Base-by-base conservation (phyloP, 805 yeast species). In the Ogataea paradorogensis region DNA sequence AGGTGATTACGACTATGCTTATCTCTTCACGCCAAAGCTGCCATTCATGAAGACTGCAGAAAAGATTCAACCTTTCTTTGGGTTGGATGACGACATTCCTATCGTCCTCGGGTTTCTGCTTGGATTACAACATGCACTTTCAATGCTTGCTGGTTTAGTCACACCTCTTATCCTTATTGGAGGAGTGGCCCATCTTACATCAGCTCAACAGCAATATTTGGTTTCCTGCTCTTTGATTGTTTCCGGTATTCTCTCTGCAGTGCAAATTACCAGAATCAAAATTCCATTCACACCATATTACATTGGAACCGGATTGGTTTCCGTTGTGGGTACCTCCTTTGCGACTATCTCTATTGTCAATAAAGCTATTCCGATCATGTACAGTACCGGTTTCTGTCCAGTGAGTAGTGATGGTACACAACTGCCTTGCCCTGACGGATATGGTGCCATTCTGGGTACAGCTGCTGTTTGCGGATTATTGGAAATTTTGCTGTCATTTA, bases 141-240 rank as follows among this genome's bases (percentile, higher is more conserved):
- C 96, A 18, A 89, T 90, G 96, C 66, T 89, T 65, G 96, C 96
- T 11, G 96, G 96, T 55, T 76, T 89, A 35, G 83, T 84, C 26
- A 69, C 93, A 7, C 95, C 96, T 7, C 91, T 95, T 3, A 65
- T 89, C 39, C 68, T 89, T 48, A 84, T 87, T 34, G 69, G 89
- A 0, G 52, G 70, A 9, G 61, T 74, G 20, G 91, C 91, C 7
- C 72, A 84, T 58, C 68, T 89, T 33, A 65, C 62, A 24, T 51
- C 67, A 9, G 69, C 62, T 1, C 42, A 67, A 11, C 68, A 74
- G 30, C 83, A 86, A 46, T 84, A 79, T 54, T 66, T 82, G 39
- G 88, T 79, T 39, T 84, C 95, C 7, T 82, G 81, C 7, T 72
- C 85, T 7, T 70, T 86, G 45, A 85, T 89, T 43, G 77, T 74